Base-by-base conservation (phyloP, 164 flowering plant genomes). In the grape (Vitis vinifera) region DNA sequence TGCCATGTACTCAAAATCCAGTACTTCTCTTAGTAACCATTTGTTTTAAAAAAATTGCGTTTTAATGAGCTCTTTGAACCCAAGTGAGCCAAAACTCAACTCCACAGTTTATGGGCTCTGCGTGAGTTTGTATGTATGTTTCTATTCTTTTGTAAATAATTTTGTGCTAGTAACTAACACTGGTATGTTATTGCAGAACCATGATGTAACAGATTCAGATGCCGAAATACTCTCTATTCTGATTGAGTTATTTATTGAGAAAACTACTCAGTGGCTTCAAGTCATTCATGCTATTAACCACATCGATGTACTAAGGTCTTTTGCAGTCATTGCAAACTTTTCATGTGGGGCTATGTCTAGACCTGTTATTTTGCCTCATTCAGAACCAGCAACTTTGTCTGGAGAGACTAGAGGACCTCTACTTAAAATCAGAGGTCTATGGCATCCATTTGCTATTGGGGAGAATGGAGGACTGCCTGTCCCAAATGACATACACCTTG, bases 371-470 rank as follows among this genome's bases (percentile, higher is more conserved):
- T 61, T 91, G 70, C 87, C 91, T 53, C 68, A 62, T 63, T 78
- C 88, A 51, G 71, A 58, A 59, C 59, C 71, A 5, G 29, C 31
- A 30, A 30, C 63, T 69, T 66, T 66, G 13, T 68, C 66, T 66
- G 73, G 76, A 57, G 87, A 75, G 72, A 70, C 53, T 8, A 72
- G 68, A 72, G 88, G 94, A 60, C 87, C 97, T 51, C 55, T 81
- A 23, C 88, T 96, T 61, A 67, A 81, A 57, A 78, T 88, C 19
- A 83, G 81, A 80, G 92, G 97, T 17, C 75, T 96, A 19, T 96
- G 99, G 98, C 99, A 96, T 82, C 99, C 99, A 59, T 93, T 81
- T 87, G 94, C 97, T 51, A 76, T 91, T 71, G 88, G 86, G 61
- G 88, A 81, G 68, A 82, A 65, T 82, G 90, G 92, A 30, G 85